A percentile compares a stretch with the other conserved stretches of the same genome.
Conservation (phyloP, 805 yeast species). For the Candida morakotiae region DNA sequence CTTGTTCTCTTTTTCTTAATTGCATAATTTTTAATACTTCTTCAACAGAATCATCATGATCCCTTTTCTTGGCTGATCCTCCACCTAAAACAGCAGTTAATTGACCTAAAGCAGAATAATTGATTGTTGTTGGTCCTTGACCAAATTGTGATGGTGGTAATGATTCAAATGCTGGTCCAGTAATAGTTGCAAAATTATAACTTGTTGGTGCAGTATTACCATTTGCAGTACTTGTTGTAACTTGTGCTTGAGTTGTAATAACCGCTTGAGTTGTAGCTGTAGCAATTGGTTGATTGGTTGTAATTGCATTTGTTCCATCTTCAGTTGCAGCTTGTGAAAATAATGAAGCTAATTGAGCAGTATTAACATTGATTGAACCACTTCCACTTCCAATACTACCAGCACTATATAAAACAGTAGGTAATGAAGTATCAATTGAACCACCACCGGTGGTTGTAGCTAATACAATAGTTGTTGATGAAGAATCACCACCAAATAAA, state of each 20-base stretch:
- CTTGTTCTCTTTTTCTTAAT: slow-evolving; percentile 4
- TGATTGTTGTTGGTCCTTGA: slow-evolving; percentile 6
- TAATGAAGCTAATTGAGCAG: slow-evolving; percentile 2
- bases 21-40: not conserved
- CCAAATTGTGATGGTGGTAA: slow-evolving; percentile 7
- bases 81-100: slow-evolving; percentile 4
- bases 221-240: not conserved
- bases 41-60: slow-evolving; percentile 4
- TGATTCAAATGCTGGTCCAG: slow-evolving; percentile 7
- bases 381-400: not conserved
- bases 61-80: slow-evolving; percentile 4
- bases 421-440: slow-evolving; percentile 3
- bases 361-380: not conserved
- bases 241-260: slow-evolving; percentile 3
- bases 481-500: slow-evolving; percentile 2
- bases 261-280: not conserved
- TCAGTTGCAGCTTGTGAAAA: slow-evolving; percentile 2
- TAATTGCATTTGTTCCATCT: slow-evolving; percentile 2
- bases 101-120: slow-evolving; percentile 5
- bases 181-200: slow-evolving; percentile 2
- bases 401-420: slow-evolving; percentile 3
- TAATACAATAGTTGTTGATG: not conserved
- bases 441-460: not conserved
- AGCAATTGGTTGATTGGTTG: not conserved
- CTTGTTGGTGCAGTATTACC: not conserved